Evolutionary conservation across 1,284 basidiomycete genomes (phyloP), one percentile per base, ranked within the genome.

Genomic region (Ganoderma boninense): DNA sequence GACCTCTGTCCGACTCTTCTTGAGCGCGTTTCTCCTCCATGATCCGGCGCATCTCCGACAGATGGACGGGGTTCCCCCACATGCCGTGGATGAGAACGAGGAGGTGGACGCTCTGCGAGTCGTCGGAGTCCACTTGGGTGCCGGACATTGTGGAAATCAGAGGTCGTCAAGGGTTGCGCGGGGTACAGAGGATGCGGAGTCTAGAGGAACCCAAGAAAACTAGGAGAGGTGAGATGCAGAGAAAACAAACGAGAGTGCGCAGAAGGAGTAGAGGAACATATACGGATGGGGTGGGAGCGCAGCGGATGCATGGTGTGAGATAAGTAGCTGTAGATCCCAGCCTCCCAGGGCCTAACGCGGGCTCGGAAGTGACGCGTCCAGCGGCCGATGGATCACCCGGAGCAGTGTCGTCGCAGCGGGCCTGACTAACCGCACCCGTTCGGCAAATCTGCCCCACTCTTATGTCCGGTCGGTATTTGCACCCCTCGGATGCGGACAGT

Each of bases 1-100:
- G 76, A 0, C 77, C 77, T 40, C 74, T 57, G 16, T 73, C 68
- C 0, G 71, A 68, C 20, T 66, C 67, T 7, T 71, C 61, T 23
- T 70, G 70, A 14, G 79, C 77, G 26, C 79, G 82, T 44, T 76
- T 80, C 73, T 87, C 83, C 32, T 79, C 77, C 32, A 86, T 82
- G n/a, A 84, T 82, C 60, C 84, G 82, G 63, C 82, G 77, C 78
- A 87, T 80, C 71, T 84, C 81, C 0, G 81, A 79, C 14, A 91
- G 82, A 77, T 92, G 86, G 54, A 67, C 64, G 0, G 93, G 90
- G 74, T 90, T 87, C 1, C 95, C 94, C 94, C 94, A 96, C 89
- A 96, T 93, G 46, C 95, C 95, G 76, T 95, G 94, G 54, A 94
- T 87, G 68, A 94, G 86, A 38, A 95, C 90, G 20, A 79, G 73